Conservation (phyloP, 2,329 filamentous ascomycete species). For the Chrysoporthe puriensis region DNA sequence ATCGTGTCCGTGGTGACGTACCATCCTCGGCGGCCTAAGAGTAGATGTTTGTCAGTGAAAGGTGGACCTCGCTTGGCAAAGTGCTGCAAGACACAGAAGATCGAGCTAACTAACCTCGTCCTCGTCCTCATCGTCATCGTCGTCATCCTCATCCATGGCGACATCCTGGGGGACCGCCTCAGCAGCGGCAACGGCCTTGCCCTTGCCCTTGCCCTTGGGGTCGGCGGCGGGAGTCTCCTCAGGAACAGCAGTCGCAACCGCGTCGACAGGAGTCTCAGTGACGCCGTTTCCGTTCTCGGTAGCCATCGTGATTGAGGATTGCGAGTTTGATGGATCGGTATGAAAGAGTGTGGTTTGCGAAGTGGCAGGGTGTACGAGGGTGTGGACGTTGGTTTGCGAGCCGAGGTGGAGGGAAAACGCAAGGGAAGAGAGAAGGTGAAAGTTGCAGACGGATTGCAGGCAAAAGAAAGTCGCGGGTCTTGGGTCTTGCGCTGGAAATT, state of each 20-base stretch:
- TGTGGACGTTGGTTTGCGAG: conserved; percentile 3
- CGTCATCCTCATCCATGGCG: conserved; percentile 76
- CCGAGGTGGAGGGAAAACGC: conserved; percentile 1
- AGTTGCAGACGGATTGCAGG: not conserved
- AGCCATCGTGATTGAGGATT: conserved; percentile 47
- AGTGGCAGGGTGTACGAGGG: conserved; percentile 9
- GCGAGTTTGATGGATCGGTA: conserved; percentile 11
- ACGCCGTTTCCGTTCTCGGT: conserved; percentile 53
- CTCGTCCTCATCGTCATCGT: conserved; percentile 70
- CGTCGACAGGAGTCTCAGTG: conserved; percentile 47
- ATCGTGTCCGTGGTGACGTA: conserved; percentile 31
- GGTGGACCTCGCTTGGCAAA: conserved; percentile 15
- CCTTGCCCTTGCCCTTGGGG: conserved; percentile 89
- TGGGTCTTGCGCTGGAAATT: conserved; percentile 3
- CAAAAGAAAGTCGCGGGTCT: not conserved
- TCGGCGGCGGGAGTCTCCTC: conserved; percentile 43
- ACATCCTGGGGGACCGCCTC: conserved; percentile 58
- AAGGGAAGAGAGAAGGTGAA: not conserved
- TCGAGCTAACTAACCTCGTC: conserved; percentile 36
- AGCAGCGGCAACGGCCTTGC: conserved; percentile 68
- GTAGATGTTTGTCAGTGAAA: conserved; percentile 30
- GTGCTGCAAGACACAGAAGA: not conserved
- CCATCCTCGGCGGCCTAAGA: conserved; percentile 38
- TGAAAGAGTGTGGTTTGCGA: not conserved
- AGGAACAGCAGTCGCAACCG: conserved; percentile 37